These are phyloP conservation scores for Clonostachys chloroleuca DNA, from an alignment of 2,329 filamentous ascomycete species.

Conservation along the genomic window DNA sequence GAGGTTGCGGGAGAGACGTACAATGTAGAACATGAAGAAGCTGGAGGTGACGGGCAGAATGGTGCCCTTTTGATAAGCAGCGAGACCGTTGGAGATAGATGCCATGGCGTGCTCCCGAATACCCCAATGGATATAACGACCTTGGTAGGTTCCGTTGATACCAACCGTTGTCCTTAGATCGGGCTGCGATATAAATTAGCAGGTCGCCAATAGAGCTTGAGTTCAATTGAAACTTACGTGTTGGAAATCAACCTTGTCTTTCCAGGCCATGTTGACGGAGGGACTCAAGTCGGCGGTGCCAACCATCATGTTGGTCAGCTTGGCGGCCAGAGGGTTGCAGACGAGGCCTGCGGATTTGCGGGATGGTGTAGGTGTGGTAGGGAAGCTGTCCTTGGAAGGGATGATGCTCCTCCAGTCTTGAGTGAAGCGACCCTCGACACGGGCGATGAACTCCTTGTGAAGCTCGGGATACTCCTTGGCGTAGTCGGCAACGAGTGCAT, in stretches of 20 bases:
- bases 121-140: constrained; percentile 56
- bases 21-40: constrained; percentile 60
- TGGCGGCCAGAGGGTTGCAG: constrained; percentile 45
- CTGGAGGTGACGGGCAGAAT: constrained; percentile 53
- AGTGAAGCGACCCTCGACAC: constrained; percentile 41
- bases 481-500: constrained; percentile 34
- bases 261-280: constrained; percentile 52
- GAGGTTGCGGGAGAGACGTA: not conserved
- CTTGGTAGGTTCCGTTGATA: constrained; percentile 48
- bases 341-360: constrained; percentile 42
- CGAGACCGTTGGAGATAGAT: constrained; percentile 51
- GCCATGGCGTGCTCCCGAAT: constrained; percentile 61
- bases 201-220: too few species aligned
- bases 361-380: constrained; percentile 39
- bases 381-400: constrained; percentile 34
- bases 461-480: constrained; percentile 40
- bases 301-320: constrained; percentile 43
- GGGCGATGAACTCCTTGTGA: constrained; percentile 38
- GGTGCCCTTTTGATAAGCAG: constrained; percentile 49
- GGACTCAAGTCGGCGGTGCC: constrained; percentile 49
- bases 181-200: constrained; percentile 13
- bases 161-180: constrained; percentile 33
- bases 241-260: constrained; percentile 45
- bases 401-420: constrained; percentile 43
- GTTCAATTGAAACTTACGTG: constrained; percentile 14